These are phyloP conservation scores for Phallus indusiatus DNA, from an alignment of 768 basidiomycete species.

Conservation along the genomic window DNA sequence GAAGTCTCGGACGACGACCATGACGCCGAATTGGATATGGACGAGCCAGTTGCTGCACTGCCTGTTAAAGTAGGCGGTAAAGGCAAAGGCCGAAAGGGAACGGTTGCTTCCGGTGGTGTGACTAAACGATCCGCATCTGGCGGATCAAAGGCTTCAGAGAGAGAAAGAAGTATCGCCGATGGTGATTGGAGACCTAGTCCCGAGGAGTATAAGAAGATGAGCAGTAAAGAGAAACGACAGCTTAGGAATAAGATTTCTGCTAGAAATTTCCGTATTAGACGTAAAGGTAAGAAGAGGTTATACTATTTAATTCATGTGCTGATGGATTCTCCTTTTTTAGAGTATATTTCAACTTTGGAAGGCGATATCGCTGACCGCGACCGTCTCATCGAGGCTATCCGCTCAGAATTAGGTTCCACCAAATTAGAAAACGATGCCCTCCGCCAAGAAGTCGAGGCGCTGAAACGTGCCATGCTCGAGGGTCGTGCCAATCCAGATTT, in stretches of 20 bases:
- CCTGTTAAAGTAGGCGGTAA: conserved; percentile 47
- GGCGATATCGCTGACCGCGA: conserved; percentile 90
- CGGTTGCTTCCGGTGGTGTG: conserved; percentile 65
- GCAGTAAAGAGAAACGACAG: conserved; percentile 92
- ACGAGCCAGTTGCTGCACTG: conserved; percentile 40
- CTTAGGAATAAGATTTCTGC: conserved; percentile 95
- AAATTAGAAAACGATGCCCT: conserved; percentile 78
- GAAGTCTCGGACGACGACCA: conserved; percentile 17
- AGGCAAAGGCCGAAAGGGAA: conserved; percentile 52
- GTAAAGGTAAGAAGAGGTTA: conserved; percentile 57
- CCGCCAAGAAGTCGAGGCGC: conserved; percentile 60
- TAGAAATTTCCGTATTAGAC: conserved; percentile 85
- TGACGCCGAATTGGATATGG: conserved; percentile 24
- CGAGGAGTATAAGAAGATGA: conserved; percentile 93
- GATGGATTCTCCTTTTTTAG: conserved; percentile 28
- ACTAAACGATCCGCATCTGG: conserved; percentile 41
- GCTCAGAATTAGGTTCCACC: conserved; percentile 69
- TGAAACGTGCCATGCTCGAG: conserved; percentile 68
- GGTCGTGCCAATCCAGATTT: conserved; percentile 43
- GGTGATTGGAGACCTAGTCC: conserved; percentile 82
- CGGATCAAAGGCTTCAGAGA: conserved; percentile 19
- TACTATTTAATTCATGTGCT: background rate
- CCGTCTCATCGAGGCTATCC: conserved; percentile 78
- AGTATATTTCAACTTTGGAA: conserved; percentile 93
- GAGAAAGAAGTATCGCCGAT: conserved; percentile 44